Evolutionary conservation across 306 rosid genomes (phyloP).

Genomic region (Canavalia gladiata): DNA sequence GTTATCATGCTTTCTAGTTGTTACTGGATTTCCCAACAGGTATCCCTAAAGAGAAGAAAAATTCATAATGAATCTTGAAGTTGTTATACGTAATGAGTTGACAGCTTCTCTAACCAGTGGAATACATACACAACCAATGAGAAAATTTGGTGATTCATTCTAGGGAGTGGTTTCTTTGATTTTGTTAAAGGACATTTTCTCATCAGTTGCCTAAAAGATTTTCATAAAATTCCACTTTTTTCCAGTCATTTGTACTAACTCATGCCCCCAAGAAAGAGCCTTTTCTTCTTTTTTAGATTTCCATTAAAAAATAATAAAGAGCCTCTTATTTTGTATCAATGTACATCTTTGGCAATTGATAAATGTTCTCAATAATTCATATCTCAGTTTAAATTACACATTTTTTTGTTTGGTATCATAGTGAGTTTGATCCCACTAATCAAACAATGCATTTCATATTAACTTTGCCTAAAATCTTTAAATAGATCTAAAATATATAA

Average conservation of each 20-base stretch:
- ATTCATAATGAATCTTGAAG: background rate
- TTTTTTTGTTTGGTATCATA: no score
- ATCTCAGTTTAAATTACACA: no score
- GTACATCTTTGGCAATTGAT: background rate
- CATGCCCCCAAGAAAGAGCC: background rate
- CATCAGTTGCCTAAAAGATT: background rate
- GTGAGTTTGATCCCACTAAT: no score
- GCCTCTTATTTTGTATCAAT: background rate
- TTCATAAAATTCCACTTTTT: background rate
- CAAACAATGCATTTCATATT: no score
- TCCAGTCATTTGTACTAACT: background rate
- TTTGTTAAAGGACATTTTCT: background rate
- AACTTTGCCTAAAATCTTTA: no score
- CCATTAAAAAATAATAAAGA: background rate
- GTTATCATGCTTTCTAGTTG: background rate
- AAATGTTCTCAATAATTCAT: no score
- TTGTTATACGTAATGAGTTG: background rate
- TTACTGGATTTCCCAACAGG: slow-evolving; percentile 59
- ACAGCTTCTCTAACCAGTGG: background rate
- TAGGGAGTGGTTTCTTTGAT: background rate
- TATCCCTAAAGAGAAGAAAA: slow-evolving; percentile 63
- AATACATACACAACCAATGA: background rate
- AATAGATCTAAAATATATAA: no score
- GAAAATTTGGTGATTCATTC: background rate
- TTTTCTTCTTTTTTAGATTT: background rate